phyloP scores from a whole-genome alignment of 805 yeast genomes.

The Starmerella riodocensis region DNA sequence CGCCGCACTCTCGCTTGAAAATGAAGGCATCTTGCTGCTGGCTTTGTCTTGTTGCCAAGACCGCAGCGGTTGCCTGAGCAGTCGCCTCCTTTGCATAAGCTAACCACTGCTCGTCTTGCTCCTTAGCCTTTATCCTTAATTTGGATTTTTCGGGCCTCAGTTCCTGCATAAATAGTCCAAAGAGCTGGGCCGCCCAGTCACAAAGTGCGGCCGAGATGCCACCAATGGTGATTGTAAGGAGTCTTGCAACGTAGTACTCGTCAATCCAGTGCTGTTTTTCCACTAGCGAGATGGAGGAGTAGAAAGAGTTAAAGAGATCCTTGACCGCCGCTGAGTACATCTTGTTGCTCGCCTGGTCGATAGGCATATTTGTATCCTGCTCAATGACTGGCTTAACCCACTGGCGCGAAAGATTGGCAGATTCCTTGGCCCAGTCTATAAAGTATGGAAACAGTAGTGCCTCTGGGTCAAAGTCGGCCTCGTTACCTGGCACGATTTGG shows the following conservation, averaged over 20 bases:
- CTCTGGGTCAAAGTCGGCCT: slow-evolving; percentile 40
- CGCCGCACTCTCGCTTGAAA: slow-evolving; percentile 51
- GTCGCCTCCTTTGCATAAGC: slow-evolving; percentile 28
- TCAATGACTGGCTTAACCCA: slow-evolving; percentile 44
- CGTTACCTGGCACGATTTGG: slow-evolving; percentile 34
- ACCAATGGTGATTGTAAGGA: slow-evolving; percentile 48
- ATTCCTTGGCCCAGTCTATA: slow-evolving; percentile 31
- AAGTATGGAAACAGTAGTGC: slow-evolving; percentile 39
- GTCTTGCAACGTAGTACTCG: slow-evolving; percentile 45
- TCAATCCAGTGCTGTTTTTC: slow-evolving; percentile 53
- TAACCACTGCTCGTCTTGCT: slow-evolving; percentile 27
- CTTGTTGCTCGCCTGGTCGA: slow-evolving; percentile 31
- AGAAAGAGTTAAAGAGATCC: slow-evolving; percentile 53
- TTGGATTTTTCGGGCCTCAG: not conserved
- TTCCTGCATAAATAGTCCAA: slow-evolving; percentile 15
- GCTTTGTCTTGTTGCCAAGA: slow-evolving; percentile 11
- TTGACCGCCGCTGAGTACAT: slow-evolving; percentile 46
- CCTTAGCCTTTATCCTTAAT: slow-evolving; percentile 1
- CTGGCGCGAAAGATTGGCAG: slow-evolving; percentile 34
- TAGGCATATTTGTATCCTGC: slow-evolving; percentile 44
- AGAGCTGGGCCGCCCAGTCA: slow-evolving; percentile 33
- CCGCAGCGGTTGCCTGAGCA: slow-evolving; percentile 20
- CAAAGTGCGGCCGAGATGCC: slow-evolving; percentile 50
- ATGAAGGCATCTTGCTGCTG: slow-evolving; percentile 36
- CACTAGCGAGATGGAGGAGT: slow-evolving; percentile 45